Percentiles rank a stretch among this genome's conserved stretches.
Evolutionary conservation across 164 flowering plant species (phyloP).

Genomic region (Vitis amurensis): DNA sequence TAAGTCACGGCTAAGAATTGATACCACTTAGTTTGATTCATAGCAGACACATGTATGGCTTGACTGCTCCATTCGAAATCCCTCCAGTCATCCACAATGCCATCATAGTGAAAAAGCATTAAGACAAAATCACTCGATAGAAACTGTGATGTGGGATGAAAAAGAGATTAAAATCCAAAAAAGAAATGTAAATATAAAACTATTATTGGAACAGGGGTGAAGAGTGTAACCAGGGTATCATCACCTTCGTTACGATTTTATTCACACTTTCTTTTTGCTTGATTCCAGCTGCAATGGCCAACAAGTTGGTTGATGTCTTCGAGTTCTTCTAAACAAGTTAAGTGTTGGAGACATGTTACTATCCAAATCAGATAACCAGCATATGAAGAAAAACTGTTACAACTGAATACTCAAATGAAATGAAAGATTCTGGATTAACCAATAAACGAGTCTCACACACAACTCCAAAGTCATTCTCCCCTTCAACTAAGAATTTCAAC

Average conservation of each 20-base stretch:
- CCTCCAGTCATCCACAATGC: conserved; percentile 40
- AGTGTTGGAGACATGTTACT: background rate
- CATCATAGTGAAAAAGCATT: conserved; percentile 57
- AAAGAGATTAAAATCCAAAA: background rate
- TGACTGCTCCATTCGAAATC: conserved; percentile 35
- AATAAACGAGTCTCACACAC: too few relatives aligned
- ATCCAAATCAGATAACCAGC: too few relatives aligned
- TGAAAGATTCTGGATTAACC: too few relatives aligned
- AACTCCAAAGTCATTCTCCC: too few relatives aligned
- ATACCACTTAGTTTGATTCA: conserved; percentile 53
- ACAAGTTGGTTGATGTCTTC: conserved; percentile 26
- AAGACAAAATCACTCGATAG: conserved; percentile 27
- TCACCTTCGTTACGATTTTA: conserved; percentile 41
- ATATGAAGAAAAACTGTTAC: background rate
- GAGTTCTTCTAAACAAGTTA: conserved; percentile 11
- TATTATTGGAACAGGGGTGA: too few relatives aligned
- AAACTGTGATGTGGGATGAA: conserved; percentile 28
- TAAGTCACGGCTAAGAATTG: background rate
- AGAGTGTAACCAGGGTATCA: background rate
- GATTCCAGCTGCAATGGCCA: conserved; percentile 48
- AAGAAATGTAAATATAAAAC: background rate
- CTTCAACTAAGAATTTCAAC: too few relatives aligned
- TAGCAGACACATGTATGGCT: conserved; percentile 41
- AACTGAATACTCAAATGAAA: too few relatives aligned
- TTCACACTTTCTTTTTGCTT: conserved; percentile 43